Evolutionary conservation across 768 basidiomycete species (phyloP).

Genomic region (Pisolithus sp.): DNA sequence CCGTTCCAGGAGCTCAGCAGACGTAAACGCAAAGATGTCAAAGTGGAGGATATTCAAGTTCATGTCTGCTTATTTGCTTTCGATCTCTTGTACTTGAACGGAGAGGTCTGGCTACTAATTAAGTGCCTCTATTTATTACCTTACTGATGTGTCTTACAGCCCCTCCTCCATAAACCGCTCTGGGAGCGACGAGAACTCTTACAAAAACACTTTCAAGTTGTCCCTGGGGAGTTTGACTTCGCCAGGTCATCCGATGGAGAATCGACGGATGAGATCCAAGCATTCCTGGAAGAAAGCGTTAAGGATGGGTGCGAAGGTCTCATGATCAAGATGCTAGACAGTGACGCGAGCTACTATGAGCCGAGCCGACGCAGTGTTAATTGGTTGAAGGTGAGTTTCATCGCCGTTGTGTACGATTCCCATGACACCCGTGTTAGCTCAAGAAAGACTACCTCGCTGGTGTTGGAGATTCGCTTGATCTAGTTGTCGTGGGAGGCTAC

Average conservation of each 20-base stretch:
- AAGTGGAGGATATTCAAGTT: constrained; percentile 95
- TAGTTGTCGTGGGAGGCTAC: constrained; percentile 97
- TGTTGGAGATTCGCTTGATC: constrained; percentile 93
- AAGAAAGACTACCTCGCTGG: constrained; percentile 99
- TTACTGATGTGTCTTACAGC: constrained; percentile 41
- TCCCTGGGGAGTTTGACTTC: constrained; percentile 88
- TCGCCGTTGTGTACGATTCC: neutral
- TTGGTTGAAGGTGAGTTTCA: constrained; percentile 83
- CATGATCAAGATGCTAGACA: constrained; percentile 99
- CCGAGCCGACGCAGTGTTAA: constrained; percentile 93
- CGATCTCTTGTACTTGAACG: constrained; percentile 93
- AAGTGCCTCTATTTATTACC: neutral
- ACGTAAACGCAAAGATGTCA: constrained; percentile 96
- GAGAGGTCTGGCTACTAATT: constrained; percentile 54
- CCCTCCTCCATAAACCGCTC: constrained; percentile 73
- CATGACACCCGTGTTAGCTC: constrained; percentile 46
- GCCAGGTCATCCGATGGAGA: constrained; percentile 88
- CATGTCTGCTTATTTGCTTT: constrained; percentile 95
- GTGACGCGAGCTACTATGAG: constrained; percentile 88
- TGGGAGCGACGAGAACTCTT: constrained; percentile 72
- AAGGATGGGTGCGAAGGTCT: constrained; percentile 98
- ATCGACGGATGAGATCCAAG: constrained; percentile 88
- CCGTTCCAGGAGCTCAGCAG: constrained; percentile 97
- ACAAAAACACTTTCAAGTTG: constrained; percentile 69
- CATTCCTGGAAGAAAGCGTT: constrained; percentile 92